phyloP scores from a whole-genome alignment of 805 yeast species.

The Kuraishia cidri region DNA sequence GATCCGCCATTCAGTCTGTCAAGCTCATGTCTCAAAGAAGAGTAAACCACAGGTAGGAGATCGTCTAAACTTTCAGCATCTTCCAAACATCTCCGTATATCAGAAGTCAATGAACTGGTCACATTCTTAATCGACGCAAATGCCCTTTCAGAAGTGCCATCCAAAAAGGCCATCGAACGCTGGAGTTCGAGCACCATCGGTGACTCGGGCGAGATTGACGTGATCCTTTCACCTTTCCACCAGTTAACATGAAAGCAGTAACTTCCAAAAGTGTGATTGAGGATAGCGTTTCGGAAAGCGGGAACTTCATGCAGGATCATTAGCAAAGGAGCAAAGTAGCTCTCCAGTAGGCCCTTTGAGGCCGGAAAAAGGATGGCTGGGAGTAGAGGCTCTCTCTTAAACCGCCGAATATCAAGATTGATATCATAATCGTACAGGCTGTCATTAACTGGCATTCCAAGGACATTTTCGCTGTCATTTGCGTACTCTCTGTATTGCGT shows the following conservation, averaged over 20 bases:
- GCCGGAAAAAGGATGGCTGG: constrained; percentile 27
- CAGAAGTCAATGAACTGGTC: constrained; percentile 17
- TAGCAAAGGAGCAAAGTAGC: constrained; percentile 30
- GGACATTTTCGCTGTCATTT: too few species aligned
- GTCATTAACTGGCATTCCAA: neutral
- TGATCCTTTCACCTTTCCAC: constrained; percentile 22
- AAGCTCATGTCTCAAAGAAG: constrained; percentile 6
- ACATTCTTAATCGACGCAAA: constrained; percentile 27
- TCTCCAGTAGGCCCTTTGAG: constrained; percentile 21
- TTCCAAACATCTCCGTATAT: constrained; percentile 6
- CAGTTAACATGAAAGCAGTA: constrained; percentile 28
- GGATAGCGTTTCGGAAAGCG: constrained; percentile 19
- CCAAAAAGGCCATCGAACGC: constrained; percentile 26
- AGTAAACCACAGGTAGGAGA: constrained; percentile 13
- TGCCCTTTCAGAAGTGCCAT: constrained; percentile 21
- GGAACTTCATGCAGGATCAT: constrained; percentile 28
- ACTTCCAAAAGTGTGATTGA: constrained; percentile 17
- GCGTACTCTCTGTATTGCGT: too few species aligned
- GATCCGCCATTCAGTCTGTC: constrained; percentile 3
- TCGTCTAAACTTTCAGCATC: constrained; percentile 19
- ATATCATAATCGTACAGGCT: constrained; percentile 17
- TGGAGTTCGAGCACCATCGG: constrained; percentile 25
- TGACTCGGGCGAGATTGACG: constrained; percentile 12
- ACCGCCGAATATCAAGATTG: constrained; percentile 21
- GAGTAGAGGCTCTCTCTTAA: constrained; percentile 8